Evolutionary conservation across 2,329 filamentous ascomycete species (phyloP).

Genomic region (Penicillium sp.): DNA sequence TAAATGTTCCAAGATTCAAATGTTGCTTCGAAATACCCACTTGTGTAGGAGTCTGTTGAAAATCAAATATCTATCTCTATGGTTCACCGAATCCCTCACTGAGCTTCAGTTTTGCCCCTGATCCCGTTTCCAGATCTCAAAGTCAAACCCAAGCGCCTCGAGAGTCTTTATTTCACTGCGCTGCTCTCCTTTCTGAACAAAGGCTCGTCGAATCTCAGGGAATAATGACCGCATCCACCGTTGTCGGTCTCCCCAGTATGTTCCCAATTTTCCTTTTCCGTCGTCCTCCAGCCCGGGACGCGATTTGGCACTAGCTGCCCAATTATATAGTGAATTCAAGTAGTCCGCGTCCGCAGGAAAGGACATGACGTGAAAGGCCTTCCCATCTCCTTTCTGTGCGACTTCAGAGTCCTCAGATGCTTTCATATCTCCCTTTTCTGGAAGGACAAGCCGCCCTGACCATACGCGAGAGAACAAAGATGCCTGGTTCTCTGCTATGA

Average conservation of each 20-base stretch:
- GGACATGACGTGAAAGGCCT: slow-evolving; percentile 55
- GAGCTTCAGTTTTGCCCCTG: slow-evolving; percentile 8
- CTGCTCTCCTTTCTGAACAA: slow-evolving; percentile 63
- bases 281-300: slow-evolving; percentile 44
- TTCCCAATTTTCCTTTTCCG: slow-evolving; percentile 64
- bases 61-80: neutral
- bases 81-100: neutral
- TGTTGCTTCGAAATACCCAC: no score
- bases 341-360: slow-evolving; percentile 52
- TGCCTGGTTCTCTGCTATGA: slow-evolving; percentile 74
- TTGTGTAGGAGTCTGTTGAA: neutral
- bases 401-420: slow-evolving; percentile 60
- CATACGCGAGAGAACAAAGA: slow-evolving; percentile 76
- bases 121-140: slow-evolving; percentile 40
- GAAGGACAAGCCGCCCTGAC: slow-evolving; percentile 68
- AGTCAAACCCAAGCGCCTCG: slow-evolving; percentile 71
- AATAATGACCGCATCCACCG: slow-evolving; percentile 72
- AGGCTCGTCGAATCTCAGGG: slow-evolving; percentile 69
- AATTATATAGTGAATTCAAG: slow-evolving; percentile 45
- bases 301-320: slow-evolving; percentile 38
- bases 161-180: slow-evolving; percentile 61
- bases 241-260: slow-evolving; percentile 68
- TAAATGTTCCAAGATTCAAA: no score
- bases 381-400: slow-evolving; percentile 47
- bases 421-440: slow-evolving; percentile 63